phyloP scores from a whole-genome alignment of 495 filamentous ascomycete genomes.

The Geoglossum glabrum region DNA sequence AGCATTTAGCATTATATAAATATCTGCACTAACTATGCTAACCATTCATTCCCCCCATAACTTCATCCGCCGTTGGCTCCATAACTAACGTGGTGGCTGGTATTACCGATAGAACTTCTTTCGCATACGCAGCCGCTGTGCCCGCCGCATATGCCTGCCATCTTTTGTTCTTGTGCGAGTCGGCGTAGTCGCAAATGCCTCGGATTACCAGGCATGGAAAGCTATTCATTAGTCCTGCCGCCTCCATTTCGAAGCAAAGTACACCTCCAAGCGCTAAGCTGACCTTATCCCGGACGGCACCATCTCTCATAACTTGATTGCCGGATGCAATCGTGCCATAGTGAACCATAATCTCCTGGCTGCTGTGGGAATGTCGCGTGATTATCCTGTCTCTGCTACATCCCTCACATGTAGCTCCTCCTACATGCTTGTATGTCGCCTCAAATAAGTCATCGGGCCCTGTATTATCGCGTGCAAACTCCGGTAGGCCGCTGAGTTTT shows the following conservation, averaged over 20 bases:
- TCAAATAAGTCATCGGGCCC: too few species aligned
- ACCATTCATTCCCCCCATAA: too few species aligned
- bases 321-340: neutral
- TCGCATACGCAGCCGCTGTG: conserved; percentile 9
- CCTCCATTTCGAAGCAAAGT: neutral
- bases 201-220: conserved; percentile 10
- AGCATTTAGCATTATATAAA: neutral
- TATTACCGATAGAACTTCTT: neutral
- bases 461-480: too few species aligned
- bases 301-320: neutral
- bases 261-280: neutral
- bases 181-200: conserved; percentile 12
- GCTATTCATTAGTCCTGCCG: too few species aligned
- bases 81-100: too few species aligned
- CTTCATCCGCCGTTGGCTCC: too few species aligned
- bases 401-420: too few species aligned
- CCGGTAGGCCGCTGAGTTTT: too few species aligned
- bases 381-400: too few species aligned
- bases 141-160: conserved; percentile 11
- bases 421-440: too few species aligned
- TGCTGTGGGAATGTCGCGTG: too few species aligned
- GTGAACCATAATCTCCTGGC: neutral
- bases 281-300: neutral
- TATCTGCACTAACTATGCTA: too few species aligned
- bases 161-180: neutral